These are phyloP conservation scores for Gracilaria domingensis DNA, from an alignment of 23 red algal species.

Conservation along the genomic window DNA sequence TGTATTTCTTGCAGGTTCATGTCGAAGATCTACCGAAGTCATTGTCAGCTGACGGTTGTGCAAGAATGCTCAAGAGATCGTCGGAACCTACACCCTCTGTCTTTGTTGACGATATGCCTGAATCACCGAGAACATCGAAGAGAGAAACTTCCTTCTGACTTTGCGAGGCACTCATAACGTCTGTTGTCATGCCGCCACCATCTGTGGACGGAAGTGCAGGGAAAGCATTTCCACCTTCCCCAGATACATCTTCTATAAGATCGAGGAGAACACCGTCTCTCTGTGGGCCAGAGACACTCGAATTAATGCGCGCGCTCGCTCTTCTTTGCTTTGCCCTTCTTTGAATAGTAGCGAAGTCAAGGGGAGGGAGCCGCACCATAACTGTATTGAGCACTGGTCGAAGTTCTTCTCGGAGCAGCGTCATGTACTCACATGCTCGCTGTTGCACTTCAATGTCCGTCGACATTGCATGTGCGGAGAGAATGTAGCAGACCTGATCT, in stretches of 20 bases:
- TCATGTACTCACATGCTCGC: slow-evolving; percentile 85
- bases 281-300: neutral
- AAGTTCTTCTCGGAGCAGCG: slow-evolving; percentile 56
- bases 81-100: neutral
- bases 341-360: slow-evolving; percentile 66
- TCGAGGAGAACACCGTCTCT: slow-evolving; percentile 48
- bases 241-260: slow-evolving; percentile 56
- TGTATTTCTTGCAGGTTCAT: neutral
- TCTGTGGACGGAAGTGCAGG: slow-evolving; percentile 29
- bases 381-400: slow-evolving; percentile 18
- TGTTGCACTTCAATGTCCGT: slow-evolving; percentile 82
- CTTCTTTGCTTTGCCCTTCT: slow-evolving; percentile 56
- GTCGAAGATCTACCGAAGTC: neutral
- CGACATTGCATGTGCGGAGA: slow-evolving; percentile 35
- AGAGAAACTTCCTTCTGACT: slow-evolving; percentile 22
- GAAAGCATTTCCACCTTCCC: slow-evolving; percentile 3
- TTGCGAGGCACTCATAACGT: neutral
- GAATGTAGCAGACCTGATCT: slow-evolving; percentile 52
- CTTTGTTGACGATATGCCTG: neutral
- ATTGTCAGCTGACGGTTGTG: neutral
- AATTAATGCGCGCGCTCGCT: neutral
- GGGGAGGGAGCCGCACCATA: slow-evolving; percentile 73
- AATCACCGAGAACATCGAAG: slow-evolving; percentile 31
- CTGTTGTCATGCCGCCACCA: neutral
- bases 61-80: slow-evolving; percentile 12